These are phyloP conservation scores for Myriosclerotinia curreyana DNA, from an alignment of 2,329 filamentous ascomycete genomes.

Conservation along the genomic window DNA sequence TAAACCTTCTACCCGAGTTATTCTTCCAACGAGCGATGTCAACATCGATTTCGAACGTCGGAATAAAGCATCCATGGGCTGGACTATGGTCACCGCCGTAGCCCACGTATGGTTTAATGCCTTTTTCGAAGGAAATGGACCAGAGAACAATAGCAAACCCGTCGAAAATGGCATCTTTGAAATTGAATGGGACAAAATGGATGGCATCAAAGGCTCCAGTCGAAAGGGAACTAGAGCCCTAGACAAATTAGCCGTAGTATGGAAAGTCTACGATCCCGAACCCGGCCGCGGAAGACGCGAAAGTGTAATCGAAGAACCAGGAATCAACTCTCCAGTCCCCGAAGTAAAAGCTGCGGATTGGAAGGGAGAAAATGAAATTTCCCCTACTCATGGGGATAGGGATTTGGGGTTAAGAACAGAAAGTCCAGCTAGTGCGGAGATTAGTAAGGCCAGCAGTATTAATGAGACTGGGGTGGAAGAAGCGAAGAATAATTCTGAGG, in stretches of 20 bases:
- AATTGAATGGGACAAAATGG: conserved; percentile 75
- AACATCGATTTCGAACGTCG: conserved; percentile 87
- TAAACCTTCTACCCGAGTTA: conserved; percentile 64
- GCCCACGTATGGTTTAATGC: conserved; percentile 97
- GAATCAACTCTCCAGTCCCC: conserved; percentile 63
- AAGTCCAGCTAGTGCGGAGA: conserved; percentile 60
- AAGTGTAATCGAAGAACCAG: conserved; percentile 61
- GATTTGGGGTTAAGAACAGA: conserved; percentile 66
- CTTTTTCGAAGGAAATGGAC: conserved; percentile 82
- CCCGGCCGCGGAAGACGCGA: conserved; percentile 29
- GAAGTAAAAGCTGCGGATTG: conserved; percentile 69
- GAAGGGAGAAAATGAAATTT: conserved; percentile 56
- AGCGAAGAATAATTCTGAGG: conserved; percentile 23
- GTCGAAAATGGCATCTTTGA: conserved; percentile 69
- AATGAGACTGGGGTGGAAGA: conserved; percentile 41
- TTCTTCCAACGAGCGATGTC: conserved; percentile 77
- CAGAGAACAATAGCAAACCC: conserved; percentile 63
- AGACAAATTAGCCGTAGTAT: conserved; percentile 81
- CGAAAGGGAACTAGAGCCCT: conserved; percentile 79
- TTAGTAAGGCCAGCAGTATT: conserved; percentile 72
- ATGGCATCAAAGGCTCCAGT: conserved; percentile 88
- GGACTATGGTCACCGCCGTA: conserved; percentile 87
- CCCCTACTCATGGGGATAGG: conserved; percentile 48
- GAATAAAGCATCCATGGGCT: conserved; percentile 73
- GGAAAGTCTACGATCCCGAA: conserved; percentile 52